Evolutionary conservation across 176 grass and related monocot genomes (phyloP).

Genomic region (Hordeum vulgare): MorexV3_pseudomolecules_assembly NC_058520.1:615672402-615672901

Average conservation of each 20-base stretch:
- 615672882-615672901: neutral
- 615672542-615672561: slow-evolving; percentile 41
- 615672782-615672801: neutral
- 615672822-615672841: neutral
- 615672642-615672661: neutral
- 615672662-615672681: neutral
- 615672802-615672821: neutral
- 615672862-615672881: neutral
- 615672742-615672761: neutral
- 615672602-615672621: neutral
- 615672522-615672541: slow-evolving; percentile 45
- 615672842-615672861: neutral
- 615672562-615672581: neutral
- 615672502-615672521: too few relatives aligned
- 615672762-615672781: neutral
- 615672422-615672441: neutral
- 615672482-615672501: slow-evolving; percentile 50
- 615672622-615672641: neutral
- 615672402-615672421: neutral
- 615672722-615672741: neutral
- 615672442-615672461: neutral
- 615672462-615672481: neutral
- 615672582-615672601: neutral
- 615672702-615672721: neutral
- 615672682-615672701: neutral